Evolutionary conservation across 108 stramenopile species (phyloP).

Genomic region (Cyclotella cryptica): DNA sequence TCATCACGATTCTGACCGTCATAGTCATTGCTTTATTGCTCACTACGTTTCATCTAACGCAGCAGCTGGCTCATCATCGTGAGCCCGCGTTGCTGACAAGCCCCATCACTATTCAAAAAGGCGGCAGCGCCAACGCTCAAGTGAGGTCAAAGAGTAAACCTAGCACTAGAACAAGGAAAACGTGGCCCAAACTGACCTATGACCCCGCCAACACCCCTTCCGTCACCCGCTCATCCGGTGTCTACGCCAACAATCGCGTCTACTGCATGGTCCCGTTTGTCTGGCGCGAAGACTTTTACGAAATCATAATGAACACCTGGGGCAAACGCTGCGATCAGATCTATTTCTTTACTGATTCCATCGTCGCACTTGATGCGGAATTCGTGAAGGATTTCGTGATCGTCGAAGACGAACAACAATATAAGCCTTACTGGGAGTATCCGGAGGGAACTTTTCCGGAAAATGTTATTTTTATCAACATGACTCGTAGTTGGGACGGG

Average conservation of each 20-base stretch:
- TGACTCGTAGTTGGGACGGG: slow-evolving; percentile 34
- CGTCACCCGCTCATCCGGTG: neutral
- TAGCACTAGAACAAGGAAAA: neutral
- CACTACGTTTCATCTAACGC: neutral
- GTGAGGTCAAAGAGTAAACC: neutral
- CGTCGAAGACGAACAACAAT: neutral
- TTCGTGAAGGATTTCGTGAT: slow-evolving; percentile 7
- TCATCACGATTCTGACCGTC: neutral
- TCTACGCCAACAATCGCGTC: slow-evolving; percentile 2
- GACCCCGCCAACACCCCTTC: neutral
- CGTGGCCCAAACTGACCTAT: neutral
- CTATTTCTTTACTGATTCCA: slow-evolving; percentile 39
- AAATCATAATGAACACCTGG: slow-evolving; percentile 40
- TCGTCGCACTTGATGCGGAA: slow-evolving; percentile 4
- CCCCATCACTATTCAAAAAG: neutral
- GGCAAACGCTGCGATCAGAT: slow-evolving; percentile 40
- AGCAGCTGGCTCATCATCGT: neutral
- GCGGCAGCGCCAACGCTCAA: neutral
- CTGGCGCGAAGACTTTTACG: slow-evolving; percentile 18
- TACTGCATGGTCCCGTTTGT: slow-evolving; percentile 27
- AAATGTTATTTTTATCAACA: slow-evolving; percentile 35
- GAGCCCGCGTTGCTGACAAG: neutral
- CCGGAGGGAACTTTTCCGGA: slow-evolving; percentile 27
- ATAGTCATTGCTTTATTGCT: slow-evolving; percentile 1
- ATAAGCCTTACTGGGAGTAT: slow-evolving; percentile 27